Evolutionary conservation across 495 filamentous ascomycete genomes (phyloP).

Genomic region (Penicillium dipodomyicola): DNA sequence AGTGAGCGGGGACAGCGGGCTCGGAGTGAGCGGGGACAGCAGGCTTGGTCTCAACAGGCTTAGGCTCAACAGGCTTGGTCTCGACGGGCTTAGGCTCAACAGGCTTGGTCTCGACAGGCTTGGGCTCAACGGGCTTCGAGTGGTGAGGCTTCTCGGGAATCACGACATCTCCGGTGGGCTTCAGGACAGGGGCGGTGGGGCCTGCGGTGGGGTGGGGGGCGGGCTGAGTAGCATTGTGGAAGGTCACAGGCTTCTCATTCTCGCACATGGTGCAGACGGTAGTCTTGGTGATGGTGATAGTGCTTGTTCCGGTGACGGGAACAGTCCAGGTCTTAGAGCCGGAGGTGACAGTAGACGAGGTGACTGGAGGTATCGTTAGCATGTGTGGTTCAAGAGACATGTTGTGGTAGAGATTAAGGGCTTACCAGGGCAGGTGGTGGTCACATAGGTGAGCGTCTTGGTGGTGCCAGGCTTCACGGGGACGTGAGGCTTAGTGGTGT

Average conservation of each 20-base stretch:
- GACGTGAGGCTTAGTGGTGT: slow-evolving; percentile 12
- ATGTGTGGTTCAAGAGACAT: background rate
- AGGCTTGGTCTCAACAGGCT: slow-evolving; percentile 10
- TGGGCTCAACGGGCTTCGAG: background rate
- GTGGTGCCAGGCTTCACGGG: slow-evolving; percentile 26
- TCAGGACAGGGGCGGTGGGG: slow-evolving; percentile 1
- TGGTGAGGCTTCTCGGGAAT: background rate
- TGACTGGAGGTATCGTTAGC: slow-evolving; percentile 28
- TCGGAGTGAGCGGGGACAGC: slow-evolving; percentile 5
- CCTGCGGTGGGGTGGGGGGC: slow-evolving; percentile 9
- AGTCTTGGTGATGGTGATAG: slow-evolving; percentile 37
- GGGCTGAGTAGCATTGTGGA: slow-evolving; percentile 27
- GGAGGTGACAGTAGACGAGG: slow-evolving; percentile 32
- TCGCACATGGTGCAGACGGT: slow-evolving; percentile 27
- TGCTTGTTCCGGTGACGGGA: slow-evolving; percentile 39
- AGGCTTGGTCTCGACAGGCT: background rate
- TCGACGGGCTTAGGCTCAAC: slow-evolving; percentile 8
- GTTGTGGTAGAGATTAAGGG: background rate
- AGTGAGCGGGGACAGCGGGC: slow-evolving; percentile 1
- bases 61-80: slow-evolving; percentile 7
- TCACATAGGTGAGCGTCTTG: slow-evolving; percentile 36
- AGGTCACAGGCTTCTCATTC: slow-evolving; percentile 28
- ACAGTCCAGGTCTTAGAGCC: slow-evolving; percentile 32
- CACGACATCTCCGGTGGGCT: slow-evolving; percentile 11
- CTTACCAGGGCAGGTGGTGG: slow-evolving; percentile 42